phyloP scores from a whole-genome alignment of 257 asterid species.

The Hygrophila difformis region DNA sequence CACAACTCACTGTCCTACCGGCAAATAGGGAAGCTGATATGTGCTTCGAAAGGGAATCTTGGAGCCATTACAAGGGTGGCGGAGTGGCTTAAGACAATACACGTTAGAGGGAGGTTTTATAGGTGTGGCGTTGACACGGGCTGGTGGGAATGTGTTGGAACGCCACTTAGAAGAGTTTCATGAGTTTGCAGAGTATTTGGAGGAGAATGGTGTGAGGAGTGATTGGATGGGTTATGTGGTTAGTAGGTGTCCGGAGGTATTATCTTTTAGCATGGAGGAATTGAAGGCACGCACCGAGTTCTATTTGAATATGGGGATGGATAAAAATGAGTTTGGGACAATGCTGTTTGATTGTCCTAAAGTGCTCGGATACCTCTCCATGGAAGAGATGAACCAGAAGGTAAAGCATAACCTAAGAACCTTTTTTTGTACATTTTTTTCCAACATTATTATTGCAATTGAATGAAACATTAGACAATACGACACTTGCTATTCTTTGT shows the following conservation, averaged over 20 bases:
- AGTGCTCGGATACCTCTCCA: constrained; percentile 69
- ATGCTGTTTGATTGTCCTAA: constrained; percentile 92
- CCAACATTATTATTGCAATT: background rate
- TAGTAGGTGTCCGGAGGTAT: constrained; percentile 72
- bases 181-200: constrained; percentile 49
- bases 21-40: constrained; percentile 75
- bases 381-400: constrained; percentile 94
- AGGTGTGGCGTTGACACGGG: constrained; percentile 58
- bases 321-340: constrained; percentile 75
- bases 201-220: constrained; percentile 63
- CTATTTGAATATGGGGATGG: constrained; percentile 73
- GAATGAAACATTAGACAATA: background rate
- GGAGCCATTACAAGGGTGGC: constrained; percentile 43
- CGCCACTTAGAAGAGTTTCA: constrained; percentile 53
- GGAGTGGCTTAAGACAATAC: constrained; percentile 68
- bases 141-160: constrained; percentile 43
- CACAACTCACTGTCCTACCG: constrained; percentile 81
- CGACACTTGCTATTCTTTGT: background rate
- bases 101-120: constrained; percentile 78
- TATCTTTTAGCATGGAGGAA: constrained; percentile 71
- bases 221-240: constrained; percentile 91
- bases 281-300: constrained; percentile 46
- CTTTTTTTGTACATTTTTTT: background rate
- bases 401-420: constrained; percentile 38
- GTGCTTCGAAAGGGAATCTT: constrained; percentile 63